Evolutionary conservation across 2,329 filamentous ascomycete genomes (phyloP), one percentile per base, ranked within the genome.

Genomic region (Phoma herbarum): DNA sequence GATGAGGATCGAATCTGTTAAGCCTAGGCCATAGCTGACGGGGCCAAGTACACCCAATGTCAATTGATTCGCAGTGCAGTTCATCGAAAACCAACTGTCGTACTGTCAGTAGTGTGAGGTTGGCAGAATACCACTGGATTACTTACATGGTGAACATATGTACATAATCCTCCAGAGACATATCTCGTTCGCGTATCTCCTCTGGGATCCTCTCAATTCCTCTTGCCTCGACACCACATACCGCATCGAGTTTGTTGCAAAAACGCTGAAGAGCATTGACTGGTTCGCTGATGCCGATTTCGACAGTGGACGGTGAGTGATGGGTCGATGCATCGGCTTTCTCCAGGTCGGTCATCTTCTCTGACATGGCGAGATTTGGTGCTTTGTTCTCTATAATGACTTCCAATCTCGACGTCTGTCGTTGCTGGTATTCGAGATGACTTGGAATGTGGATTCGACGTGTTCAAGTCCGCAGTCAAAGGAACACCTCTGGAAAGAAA

Each of bases 31-130:
- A 45, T 68, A 71, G 22, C 61, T 65, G 11, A 69, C 60, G 20
- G 68, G 68, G 2, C 68, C 68, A 2, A 71, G 56, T 2, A 70
- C 64, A 20, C 63, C 67, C 14, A 70, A 51, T 0, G 67, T 70
- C 41, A 70, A 81, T 59, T 88, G 86, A 69, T 87, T 86, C 14
- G 85, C 82, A 7, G 84, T 83, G 29, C 86, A 78, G 65, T 88
- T 88, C 71, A 86, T 82, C 11, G 82, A 84, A 60, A 86, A 81
- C 85, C 86, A 88, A 31, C 64, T 70, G 16, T 35, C 2, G 23
- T 23, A n/a, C 25, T 18, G 25, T 62, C 26, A 54, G 37, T 48
- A n/a, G 33, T 25, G 35, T 31, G 29, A 16, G 11, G 6, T n/a
- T n/a, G n/a, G n/a, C n/a, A n/a, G n/a, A n/a, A n/a, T n/a, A n/a